Base-by-base conservation (phyloP, 2,329 filamentous ascomycete genomes). In the Thyridium curvatum region DNA sequence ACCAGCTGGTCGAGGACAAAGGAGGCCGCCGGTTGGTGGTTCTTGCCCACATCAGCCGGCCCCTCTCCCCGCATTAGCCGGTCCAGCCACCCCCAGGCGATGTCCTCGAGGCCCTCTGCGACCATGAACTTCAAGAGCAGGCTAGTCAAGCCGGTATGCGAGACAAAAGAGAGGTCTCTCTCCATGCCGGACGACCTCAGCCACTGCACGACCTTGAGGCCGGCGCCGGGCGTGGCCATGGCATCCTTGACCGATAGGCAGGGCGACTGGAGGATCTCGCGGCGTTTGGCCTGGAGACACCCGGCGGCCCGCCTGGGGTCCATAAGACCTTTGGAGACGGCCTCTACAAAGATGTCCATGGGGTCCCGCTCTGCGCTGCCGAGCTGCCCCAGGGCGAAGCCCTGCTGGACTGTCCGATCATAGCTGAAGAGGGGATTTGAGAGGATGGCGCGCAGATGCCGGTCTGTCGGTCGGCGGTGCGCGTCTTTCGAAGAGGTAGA, bases 301-400 rank as follows among this genome's bases (percentile, higher is more conserved):
- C 76, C 76, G 2, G 67, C 67, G 0, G 76, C 76, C 1, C 71
- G 66, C 30, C 62, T 60, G 2, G 67, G 51, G 4, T 65, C 78
- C 75, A 80, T 77, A 47, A 79, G 62, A 30, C 74, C 74, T 49
- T 64, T 66, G 12, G 71, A 64, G 2, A 74, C 73, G 14, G 74
- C 76, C 41, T 67, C 63, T 45, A 77, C 68, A 42, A 80, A 80
- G 4, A 79, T 65, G 30, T 71, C 64, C 60, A 75, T 71, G 4
- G 71, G 72, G 32, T 72, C 66, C 21, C 59, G 55, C 35, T 45
- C 41, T 49, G 43, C 38, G 34, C 10, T 26, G 21, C 37, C 36
- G 30, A n/a, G 36, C 12, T 2, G 29, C 4, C 28, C 29, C 34
- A 36, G 12, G 12, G 39, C 31, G 32, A 18, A 18, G 38, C 15